Evolutionary conservation across 805 yeast species (phyloP), one percentile per base, ranked within the genome.

Genomic region (Teunomyces aglyptinius): DNA sequence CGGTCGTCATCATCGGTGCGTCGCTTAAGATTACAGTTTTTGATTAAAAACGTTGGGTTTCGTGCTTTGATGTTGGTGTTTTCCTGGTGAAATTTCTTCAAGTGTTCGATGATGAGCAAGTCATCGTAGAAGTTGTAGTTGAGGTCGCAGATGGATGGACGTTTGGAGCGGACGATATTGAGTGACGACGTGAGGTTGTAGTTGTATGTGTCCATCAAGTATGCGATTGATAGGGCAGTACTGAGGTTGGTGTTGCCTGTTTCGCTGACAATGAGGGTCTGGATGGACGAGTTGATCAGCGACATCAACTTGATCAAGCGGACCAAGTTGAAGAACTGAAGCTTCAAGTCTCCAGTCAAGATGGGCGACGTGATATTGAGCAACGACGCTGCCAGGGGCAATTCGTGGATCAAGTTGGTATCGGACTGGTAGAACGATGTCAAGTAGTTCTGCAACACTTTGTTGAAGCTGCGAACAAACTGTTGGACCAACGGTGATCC

Each of bases 121-220:
- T 71, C 75, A 45, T 69, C 73, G 49, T 71, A 71, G 51, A 55
- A 69, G 46, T 67, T 67, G 39, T 51, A 43, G 49, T 67, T 68
- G 31, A 69, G 54, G 7, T 55, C 57, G 15, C 48, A 44, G 7
- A 59, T 44, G 11, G 46, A 39, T 4, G 65, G 61, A 15, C 59
- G 49, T 4, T 49, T 51, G 35, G 48, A 41, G 20, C 52, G 52
- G 29, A 71, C 45, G 32, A 59, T 49, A 42, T 57, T 53, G 46
- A 61, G 59, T 41, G 71, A 57, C 7, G 67, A 59, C 22, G 54
- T 58, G 27, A 68, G 56, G 48, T 71, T 65, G 47, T 61, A 68
- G 46, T 60, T 60, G 51, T 71, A 71, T 44, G 52, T 55, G 53
- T 71, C 77, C 76, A 71, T 71, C 49, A 70, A 58, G 45, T 65